Evolutionary conservation across 352 stramenopile genomes (phyloP).

Genomic region (Phytophthora melonis): DNA sequence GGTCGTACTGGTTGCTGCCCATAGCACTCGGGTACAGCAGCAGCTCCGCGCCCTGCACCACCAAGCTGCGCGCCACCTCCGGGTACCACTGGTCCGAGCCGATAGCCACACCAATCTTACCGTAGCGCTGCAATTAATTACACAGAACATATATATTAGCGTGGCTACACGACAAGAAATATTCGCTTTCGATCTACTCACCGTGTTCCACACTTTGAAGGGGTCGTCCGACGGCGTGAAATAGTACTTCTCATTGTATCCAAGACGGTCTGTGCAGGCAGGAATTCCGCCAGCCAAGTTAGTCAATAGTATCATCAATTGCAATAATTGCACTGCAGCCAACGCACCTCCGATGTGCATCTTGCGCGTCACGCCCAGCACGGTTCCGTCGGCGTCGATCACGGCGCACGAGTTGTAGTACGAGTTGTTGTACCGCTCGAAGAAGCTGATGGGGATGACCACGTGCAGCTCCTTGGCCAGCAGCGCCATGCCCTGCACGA

Average conservation of each 20-base stretch:
- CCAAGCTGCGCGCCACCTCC: conserved; percentile 88
- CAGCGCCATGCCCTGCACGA: conserved; percentile 89
- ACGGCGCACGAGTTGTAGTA: conserved; percentile 95
- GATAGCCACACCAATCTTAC: conserved; percentile 89
- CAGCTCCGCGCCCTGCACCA: conserved; percentile 91
- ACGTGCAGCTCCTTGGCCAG: conserved; percentile 92
- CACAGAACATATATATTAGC: too few species aligned
- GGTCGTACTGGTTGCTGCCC: conserved; percentile 90
- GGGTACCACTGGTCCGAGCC: conserved; percentile 95
- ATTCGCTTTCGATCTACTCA: too few species aligned
- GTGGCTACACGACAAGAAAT: background rate
- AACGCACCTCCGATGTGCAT: conserved; percentile 88
- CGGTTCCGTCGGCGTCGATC: conserved; percentile 90
- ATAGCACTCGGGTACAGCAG: conserved; percentile 85
- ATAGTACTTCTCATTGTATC: conserved; percentile 95
- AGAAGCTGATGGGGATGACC: conserved; percentile 94
- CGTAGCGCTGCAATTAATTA: too few species aligned
- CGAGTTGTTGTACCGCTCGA: conserved; percentile 90
- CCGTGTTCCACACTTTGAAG: conserved; percentile 92
- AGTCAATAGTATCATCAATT: too few species aligned
- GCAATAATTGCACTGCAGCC: background rate
- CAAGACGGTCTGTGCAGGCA: conserved; percentile 73
- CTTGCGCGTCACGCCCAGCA: conserved; percentile 91
- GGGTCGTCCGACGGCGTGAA: conserved; percentile 91
- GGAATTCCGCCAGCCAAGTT: too few species aligned